Conservation (phyloP, 2,329 filamentous ascomycete species). For the Ceratocystiopsis sp. region DNA sequence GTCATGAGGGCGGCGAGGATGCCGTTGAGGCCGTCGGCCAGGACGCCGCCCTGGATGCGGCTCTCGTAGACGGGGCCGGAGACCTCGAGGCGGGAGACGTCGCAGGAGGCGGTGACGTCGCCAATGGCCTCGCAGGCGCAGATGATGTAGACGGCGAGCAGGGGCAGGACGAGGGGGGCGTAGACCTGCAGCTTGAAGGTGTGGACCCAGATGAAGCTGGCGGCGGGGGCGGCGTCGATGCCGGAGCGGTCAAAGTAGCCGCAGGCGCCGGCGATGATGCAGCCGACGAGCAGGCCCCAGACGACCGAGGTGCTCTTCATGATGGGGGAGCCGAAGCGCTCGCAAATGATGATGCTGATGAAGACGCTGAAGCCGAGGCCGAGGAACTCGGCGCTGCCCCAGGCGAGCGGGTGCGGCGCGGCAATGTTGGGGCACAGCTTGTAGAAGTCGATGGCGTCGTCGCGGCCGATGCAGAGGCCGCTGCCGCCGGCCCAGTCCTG, state of each 20-base stretch:
- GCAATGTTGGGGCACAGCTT: conserved; percentile 47
- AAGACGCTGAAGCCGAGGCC: conserved; percentile 71
- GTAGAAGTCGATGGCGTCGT: conserved; percentile 36
- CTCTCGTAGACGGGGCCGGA: conserved; percentile 56
- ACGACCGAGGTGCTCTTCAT: conserved; percentile 72
- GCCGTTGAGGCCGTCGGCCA: conserved; percentile 64
- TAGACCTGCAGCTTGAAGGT: conserved; percentile 60
- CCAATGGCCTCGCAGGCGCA: conserved; percentile 66
- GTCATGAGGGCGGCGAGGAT: conserved; percentile 61
- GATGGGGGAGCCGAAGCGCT: conserved; percentile 65
- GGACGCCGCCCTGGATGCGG: conserved; percentile 60
- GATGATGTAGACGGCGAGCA: conserved; percentile 54
- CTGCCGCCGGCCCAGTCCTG: conserved; percentile 63
- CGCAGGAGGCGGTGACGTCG: conserved; percentile 66
- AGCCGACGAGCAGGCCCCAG: conserved; percentile 56
- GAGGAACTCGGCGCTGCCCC: conserved; percentile 65
- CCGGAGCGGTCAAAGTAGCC: conserved; percentile 63
- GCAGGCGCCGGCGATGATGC: conserved; percentile 59
- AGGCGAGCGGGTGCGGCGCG: conserved; percentile 55
- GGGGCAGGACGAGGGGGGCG: conserved; percentile 53
- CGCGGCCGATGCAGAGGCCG: conserved; percentile 33
- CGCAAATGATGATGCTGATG: conserved; percentile 60
- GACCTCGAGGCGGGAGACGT: conserved; percentile 61
- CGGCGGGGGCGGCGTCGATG: conserved; percentile 54
- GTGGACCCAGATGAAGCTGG: conserved; percentile 62